Percentiles rank a stretch among this genome's conserved stretches.
Evolutionary conservation across 371 early-diverging fungal genomes (phyloP).

Genomic region (Mortierella sp.): DNA sequence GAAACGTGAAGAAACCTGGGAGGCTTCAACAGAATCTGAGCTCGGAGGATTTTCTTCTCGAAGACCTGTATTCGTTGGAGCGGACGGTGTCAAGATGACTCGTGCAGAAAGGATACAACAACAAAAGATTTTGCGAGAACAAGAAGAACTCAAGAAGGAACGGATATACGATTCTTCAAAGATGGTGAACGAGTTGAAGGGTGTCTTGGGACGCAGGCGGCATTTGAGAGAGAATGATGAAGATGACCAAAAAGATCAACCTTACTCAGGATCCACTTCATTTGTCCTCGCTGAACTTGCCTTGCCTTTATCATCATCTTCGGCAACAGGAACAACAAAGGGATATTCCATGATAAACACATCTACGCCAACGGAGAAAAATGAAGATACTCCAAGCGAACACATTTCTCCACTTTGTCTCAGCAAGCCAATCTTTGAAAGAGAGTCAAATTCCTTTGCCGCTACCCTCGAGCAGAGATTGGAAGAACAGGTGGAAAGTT

Average conservation of each 20-base stretch:
- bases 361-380: not conserved
- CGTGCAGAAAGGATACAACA: conserved; percentile 72
- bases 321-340: not conserved
- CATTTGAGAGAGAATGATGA: conserved; percentile 45
- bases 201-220: conserved; percentile 66
- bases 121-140: conserved; percentile 63
- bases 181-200: conserved; percentile 76
- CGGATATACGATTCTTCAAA: conserved; percentile 25
- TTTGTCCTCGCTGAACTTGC: conserved; percentile 1
- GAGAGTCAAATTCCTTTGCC: conserved; percentile 11
- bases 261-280: not conserved
- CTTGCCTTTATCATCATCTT: not conserved
- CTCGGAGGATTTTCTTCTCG: conserved; percentile 7
- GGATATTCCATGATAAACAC: conserved; percentile 2
- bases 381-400: conserved; percentile 1
- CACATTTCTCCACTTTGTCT: conserved; percentile 21
- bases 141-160: conserved; percentile 59
- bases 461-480: conserved; percentile 16
- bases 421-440: conserved; percentile 5
- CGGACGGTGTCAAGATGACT: conserved; percentile 58
- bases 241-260: conserved; percentile 6
- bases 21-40: conserved; percentile 56
- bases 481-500: conserved; percentile 14
- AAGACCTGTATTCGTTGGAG: conserved; percentile 5
- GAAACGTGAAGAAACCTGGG: conserved; percentile 57